These are phyloP conservation scores for Isoetes taiwanensis DNA, from an alignment of 75 land plant species.

Conservation along the genomic window DNA sequence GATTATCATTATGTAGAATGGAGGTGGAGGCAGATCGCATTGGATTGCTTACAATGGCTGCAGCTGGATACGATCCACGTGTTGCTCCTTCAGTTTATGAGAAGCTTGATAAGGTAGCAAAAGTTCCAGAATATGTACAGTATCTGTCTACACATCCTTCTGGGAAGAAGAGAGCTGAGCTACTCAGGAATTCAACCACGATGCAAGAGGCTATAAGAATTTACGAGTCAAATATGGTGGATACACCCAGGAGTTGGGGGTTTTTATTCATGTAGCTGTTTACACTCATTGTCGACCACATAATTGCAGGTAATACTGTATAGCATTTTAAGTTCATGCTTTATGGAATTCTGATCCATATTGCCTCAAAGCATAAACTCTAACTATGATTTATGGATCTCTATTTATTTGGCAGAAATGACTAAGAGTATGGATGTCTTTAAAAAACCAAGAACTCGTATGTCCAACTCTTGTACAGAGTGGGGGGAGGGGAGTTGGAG, in stretches of 20 bases:
- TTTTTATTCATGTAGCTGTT: too few species aligned
- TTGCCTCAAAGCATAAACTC: too few species aligned
- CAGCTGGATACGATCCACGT: slow-evolving; percentile 90
- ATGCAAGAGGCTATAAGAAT: slow-evolving; percentile 83
- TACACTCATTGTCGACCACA: too few species aligned
- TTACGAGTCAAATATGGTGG: slow-evolving; percentile 42
- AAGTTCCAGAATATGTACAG: slow-evolving; percentile 44
- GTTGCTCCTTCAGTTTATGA: slow-evolving; percentile 84
- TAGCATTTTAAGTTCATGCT: too few species aligned
- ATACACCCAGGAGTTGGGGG: slow-evolving; percentile 59
- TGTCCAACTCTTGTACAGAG: too few species aligned
- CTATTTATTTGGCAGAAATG: too few species aligned
- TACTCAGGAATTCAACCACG: slow-evolving; percentile 53
- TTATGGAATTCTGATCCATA: too few species aligned
- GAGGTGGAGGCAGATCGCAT: slow-evolving; percentile 98
- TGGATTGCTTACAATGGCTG: slow-evolving; percentile 76
- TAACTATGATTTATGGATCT: too few species aligned
- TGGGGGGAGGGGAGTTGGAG: too few species aligned
- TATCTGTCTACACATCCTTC: slow-evolving; percentile 96
- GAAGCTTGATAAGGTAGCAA: slow-evolving; percentile 62
- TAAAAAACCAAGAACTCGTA: too few species aligned
- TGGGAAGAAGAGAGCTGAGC: slow-evolving; percentile 70
- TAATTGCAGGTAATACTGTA: too few species aligned
- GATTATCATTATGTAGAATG: slow-evolving; percentile 42
- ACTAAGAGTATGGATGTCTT: too few species aligned